Evolutionary conservation across 345 rosid genomes (phyloP).

Genomic region (Tarenaya hassleriana): DNA sequence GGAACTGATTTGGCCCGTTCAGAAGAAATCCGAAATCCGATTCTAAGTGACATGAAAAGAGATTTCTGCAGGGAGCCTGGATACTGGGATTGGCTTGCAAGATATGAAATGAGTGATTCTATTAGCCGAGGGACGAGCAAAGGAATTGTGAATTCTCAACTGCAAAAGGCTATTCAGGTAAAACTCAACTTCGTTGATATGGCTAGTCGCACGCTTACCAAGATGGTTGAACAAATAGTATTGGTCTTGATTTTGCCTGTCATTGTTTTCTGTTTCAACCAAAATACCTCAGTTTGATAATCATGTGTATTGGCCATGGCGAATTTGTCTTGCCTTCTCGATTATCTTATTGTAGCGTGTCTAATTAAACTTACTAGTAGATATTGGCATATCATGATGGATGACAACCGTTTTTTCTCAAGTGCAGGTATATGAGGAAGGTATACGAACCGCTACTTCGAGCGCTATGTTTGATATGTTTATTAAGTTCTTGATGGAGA

Average conservation of each 20-base stretch:
- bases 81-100: conserved; percentile 94
- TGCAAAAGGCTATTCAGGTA: conserved; percentile 71
- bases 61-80: conserved; percentile 60
- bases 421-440: conserved; percentile 78
- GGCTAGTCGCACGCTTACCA: neutral
- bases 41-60: conserved; percentile 67
- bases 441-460: conserved; percentile 47
- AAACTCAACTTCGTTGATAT: conserved; percentile 6
- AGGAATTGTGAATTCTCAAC: conserved; percentile 25
- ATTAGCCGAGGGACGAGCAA: conserved; percentile 21
- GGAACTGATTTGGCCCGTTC: conserved; percentile 59
- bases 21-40: conserved; percentile 47
- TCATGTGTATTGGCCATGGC: conserved; percentile 1
- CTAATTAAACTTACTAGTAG: neutral
- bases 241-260: conserved; percentile 1
- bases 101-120: conserved; percentile 43
- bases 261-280: conserved; percentile 1
- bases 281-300: neutral
- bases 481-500: conserved; percentile 52
- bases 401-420: neutral
- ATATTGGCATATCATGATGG: conserved; percentile 8
- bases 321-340: neutral
- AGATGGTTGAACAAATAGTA: neutral
- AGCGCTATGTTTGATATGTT: conserved; percentile 51
- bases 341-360: neutral